Evolutionary conservation across 108 stramenopile species (phyloP).

Genomic region (Aurantiochytrium sp.): DNA sequence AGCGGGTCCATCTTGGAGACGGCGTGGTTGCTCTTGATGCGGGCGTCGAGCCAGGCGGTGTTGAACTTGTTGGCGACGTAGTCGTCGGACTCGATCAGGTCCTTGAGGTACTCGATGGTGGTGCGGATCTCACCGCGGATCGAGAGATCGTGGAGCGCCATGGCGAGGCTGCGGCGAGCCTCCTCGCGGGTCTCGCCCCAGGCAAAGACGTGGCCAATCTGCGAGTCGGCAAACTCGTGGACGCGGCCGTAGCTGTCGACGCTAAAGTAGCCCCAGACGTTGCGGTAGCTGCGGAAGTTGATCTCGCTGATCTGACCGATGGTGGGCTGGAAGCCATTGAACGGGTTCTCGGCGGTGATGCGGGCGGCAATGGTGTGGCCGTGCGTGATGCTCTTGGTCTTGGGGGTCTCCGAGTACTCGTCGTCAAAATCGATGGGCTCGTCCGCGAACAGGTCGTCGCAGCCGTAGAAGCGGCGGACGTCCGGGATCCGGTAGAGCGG

Average conservation of each 20-base stretch:
- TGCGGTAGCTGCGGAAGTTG: conserved; percentile 94
- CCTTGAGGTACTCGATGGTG: conserved; percentile 93
- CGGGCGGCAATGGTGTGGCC: conserved; percentile 96
- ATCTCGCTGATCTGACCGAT: conserved; percentile 89
- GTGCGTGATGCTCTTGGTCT: background rate
- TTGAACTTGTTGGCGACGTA: conserved; percentile 88
- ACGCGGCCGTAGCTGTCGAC: conserved; percentile 95
- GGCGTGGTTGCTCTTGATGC: conserved; percentile 71
- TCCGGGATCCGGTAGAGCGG: conserved; percentile 92
- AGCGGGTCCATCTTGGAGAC: conserved; percentile 37
- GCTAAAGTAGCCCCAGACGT: conserved; percentile 99
- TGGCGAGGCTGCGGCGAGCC: conserved; percentile 87
- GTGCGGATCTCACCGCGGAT: conserved; percentile 99
- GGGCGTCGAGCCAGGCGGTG: conserved; percentile 96
- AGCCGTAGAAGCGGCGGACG: conserved; percentile 83
- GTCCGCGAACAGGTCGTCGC: conserved; percentile 70
- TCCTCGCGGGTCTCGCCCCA: conserved; percentile 84
- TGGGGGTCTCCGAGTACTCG: background rate
- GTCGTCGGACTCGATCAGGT: conserved; percentile 86
- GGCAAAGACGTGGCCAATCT: conserved; percentile 99
- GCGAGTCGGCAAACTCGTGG: conserved; percentile 99
- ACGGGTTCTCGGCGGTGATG: conserved; percentile 99
- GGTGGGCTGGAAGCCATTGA: conserved; percentile 96
- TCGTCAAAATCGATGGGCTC: conserved; percentile 60
- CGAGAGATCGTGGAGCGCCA: conserved; percentile 91